A percentile compares a stretch with the other conserved stretches of the same genome.
These are phyloP conservation scores for Exophiala xenobiotica DNA, from an alignment of 2,329 filamentous ascomycete genomes.

Conservation along the genomic window DNA sequence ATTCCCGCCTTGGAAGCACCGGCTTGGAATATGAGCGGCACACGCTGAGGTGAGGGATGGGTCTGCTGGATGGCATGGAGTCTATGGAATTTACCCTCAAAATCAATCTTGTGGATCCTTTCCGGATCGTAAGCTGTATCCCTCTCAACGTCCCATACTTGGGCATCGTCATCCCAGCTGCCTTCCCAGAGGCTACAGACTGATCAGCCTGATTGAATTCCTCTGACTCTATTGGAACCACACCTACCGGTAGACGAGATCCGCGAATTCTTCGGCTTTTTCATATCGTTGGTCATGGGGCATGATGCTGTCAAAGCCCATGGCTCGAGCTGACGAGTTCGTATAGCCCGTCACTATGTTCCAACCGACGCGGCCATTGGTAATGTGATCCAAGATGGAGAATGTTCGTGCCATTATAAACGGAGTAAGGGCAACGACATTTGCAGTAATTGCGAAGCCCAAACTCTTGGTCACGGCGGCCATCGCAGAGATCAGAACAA, in stretches of 20 bases:
- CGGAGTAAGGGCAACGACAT: constrained; percentile 67
- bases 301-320: constrained; percentile 57
- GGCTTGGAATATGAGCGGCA: constrained; percentile 50
- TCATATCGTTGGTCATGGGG: constrained; percentile 65
- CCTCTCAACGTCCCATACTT: constrained; percentile 57
- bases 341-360: constrained; percentile 67
- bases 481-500: constrained; percentile 67
- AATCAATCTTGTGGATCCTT: constrained; percentile 62
- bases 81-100: no score
- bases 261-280: constrained; percentile 60
- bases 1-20: constrained; percentile 48
- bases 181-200: constrained; percentile 37
- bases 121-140: constrained; percentile 50
- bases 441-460: constrained; percentile 65
- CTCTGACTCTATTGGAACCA: background rate
- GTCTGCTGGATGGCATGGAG: constrained; percentile 45
- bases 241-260: constrained; percentile 4
- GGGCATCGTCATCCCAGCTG: constrained; percentile 42
- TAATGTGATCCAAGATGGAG: constrained; percentile 65
- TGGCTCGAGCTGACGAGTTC: constrained; percentile 63
- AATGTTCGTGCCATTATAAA: constrained; percentile 67
- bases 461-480: constrained; percentile 65
- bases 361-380: constrained; percentile 64
- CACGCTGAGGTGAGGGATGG: constrained; percentile 48
- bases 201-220: no score